Base-by-base conservation (phyloP, 2,329 filamentous ascomycete genomes). In the Fusarium ambrosium region DNA sequence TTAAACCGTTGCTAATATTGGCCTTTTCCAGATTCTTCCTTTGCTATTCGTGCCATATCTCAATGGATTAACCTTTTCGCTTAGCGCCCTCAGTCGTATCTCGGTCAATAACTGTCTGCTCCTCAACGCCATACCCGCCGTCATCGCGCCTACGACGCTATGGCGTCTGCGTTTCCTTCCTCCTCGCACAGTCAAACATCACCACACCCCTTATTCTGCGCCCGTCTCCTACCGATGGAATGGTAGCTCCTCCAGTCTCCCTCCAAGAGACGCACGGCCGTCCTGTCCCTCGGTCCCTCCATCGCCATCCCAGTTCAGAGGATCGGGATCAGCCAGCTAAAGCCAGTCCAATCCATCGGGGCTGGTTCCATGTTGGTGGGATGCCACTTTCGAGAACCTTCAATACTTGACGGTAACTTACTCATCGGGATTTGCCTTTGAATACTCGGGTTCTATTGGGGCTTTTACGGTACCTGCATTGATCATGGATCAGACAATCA, bases 161-260 rank as follows among this genome's bases (percentile, higher is more conserved):
- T 65, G 72, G 72, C 66, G 72, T 75, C 66, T 64, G 51, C 66
- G 51, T 75, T 74, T 64, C 48, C 41, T 51, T 73, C 56, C 45
- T 53, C 24, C 24, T 65, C 36, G 55, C 37, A 39, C 37, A 66
- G 51, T 48, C 10, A 61, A 27, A 51, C 56, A 24, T 32, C 53
- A 34, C 48, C 41, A 53, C 73, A 48, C 71, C 63, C 60, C 56
- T 75, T 73, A 16, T 37, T 32, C 34, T 45, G 27, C 48, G 41
- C 43, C 53, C 18, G 41, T 59, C 62, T 41, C n/a, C 34, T 68
- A 53, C 68, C 69, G 55, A 68, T 75, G 55, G 61, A 68, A 72
- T 75, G 74, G 74, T 76, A 75, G 62, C 70, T 62, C 41, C 27
- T 53, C 43, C 14, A 4, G 60, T 43, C 51, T 22, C 8, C 18